These are phyloP conservation scores for Nicotiana obtusifolia DNA, from an alignment of 257 asterid species.

Conservation along the genomic window DNA sequence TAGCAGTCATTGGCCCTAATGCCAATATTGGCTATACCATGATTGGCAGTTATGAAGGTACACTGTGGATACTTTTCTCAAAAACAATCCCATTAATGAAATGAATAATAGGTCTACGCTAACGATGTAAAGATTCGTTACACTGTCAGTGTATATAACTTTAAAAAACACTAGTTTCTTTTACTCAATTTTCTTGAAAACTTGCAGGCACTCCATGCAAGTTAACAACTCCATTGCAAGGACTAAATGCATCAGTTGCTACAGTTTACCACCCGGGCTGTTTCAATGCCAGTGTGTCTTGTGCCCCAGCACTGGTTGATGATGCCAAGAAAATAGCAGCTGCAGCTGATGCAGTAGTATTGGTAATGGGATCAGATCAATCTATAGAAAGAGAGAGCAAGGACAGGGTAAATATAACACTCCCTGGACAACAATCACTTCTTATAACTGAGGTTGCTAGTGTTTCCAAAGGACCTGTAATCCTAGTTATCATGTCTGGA, in stretches of 20 bases:
- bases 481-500: constrained; percentile 84
- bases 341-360: constrained; percentile 64
- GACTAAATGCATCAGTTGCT: constrained; percentile 42
- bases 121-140: background rate
- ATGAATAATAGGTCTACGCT: background rate
- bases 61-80: background rate
- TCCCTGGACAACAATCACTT: constrained; percentile 78
- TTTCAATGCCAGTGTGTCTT: constrained; percentile 30
- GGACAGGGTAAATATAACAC: constrained; percentile 63
- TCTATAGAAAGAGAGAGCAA: constrained; percentile 50
- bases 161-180: background rate
- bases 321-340: constrained; percentile 57
- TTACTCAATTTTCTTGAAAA: background rate
- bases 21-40: constrained; percentile 56
- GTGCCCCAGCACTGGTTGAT: constrained; percentile 45
- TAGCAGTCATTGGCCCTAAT: constrained; percentile 89
- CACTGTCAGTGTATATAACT: background rate
- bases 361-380: constrained; percentile 79
- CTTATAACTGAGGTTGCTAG: constrained; percentile 57
- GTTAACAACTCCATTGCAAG: constrained; percentile 61
- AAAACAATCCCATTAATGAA: background rate
- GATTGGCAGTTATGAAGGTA: constrained; percentile 83
- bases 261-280: constrained; percentile 63
- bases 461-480: constrained; percentile 69
- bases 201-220: constrained; percentile 66